Percentiles rank a stretch among this genome's conserved stretches.
phyloP scores from a whole-genome alignment of 140 eudicot genomes.

The Flaveria floridana region DNA sequence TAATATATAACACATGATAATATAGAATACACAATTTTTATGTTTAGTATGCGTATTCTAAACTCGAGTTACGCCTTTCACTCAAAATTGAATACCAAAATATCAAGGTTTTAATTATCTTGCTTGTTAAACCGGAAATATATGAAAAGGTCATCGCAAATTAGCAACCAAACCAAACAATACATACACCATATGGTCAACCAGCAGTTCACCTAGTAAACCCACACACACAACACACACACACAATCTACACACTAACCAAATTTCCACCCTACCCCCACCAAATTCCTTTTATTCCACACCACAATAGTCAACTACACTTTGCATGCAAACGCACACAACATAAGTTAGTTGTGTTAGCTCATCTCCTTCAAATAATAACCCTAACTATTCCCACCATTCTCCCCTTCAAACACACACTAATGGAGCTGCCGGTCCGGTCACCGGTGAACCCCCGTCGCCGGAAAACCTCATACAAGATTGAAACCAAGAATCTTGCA shows the following conservation, averaged over 20 bases:
- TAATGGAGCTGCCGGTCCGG: constrained; percentile 70
- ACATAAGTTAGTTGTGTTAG: constrained; percentile 68
- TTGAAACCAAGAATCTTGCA: constrained; percentile 62
- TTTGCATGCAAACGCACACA: constrained; percentile 40
- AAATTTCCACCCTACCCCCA: constrained; percentile 47
- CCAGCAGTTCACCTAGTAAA: constrained; percentile 64
- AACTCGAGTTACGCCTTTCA: too few species aligned
- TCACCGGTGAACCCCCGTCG: constrained; percentile 36
- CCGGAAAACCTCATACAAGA: constrained; percentile 43
- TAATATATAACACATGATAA: too few species aligned
- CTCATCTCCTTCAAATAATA: constrained; percentile 53
- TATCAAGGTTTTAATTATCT: not conserved
- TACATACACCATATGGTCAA: constrained; percentile 49
- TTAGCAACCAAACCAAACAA: constrained; percentile 31
- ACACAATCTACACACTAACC: constrained; percentile 24
- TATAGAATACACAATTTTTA: too few species aligned
- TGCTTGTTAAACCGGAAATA: not conserved
- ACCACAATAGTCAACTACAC: constrained; percentile 36
- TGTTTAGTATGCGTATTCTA: too few species aligned
- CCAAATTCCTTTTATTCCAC: constrained; percentile 36
- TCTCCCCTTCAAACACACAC: constrained; percentile 24
- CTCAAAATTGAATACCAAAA: not conserved
- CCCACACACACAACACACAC: constrained; percentile 29
- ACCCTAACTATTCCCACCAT: constrained; percentile 26
- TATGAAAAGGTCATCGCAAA: constrained; percentile 11